These are phyloP conservation scores for Botrytis paeoniae DNA, from an alignment of 2,329 filamentous ascomycete genomes.

Conservation along the genomic window DNA sequence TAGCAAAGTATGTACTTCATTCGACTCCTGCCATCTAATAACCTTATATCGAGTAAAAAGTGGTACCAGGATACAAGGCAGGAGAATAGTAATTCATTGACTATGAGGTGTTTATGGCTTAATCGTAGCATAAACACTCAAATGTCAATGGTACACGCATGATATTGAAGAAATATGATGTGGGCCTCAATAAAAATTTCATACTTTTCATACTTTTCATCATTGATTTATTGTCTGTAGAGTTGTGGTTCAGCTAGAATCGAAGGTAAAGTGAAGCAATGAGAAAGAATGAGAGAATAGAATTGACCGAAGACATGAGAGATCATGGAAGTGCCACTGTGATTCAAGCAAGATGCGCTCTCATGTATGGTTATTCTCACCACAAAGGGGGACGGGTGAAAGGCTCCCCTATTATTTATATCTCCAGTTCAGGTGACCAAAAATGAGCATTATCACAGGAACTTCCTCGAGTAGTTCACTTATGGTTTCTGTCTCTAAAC, in stretches of 20 bases:
- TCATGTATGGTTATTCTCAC: background rate
- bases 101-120: slow-evolving; percentile 39
- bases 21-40: slow-evolving; percentile 68
- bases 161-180: background rate
- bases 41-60: slow-evolving; percentile 51
- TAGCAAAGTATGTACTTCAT: background rate
- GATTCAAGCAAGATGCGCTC: background rate
- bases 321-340: background rate
- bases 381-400: too few relatives aligned
- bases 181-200: background rate
- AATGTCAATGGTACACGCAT: slow-evolving; percentile 25
- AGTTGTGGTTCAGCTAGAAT: background rate
- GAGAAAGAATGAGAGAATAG: background rate
- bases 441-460: background rate
- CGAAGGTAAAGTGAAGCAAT: background rate
- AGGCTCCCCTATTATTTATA: background rate
- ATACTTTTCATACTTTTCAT: background rate
- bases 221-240: background rate
- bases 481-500: background rate
- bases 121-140: slow-evolving; percentile 29
- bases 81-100: slow-evolving; percentile 55
- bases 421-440: background rate
- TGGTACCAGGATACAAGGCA: slow-evolving; percentile 67
- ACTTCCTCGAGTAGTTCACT: background rate
- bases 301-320: background rate